phyloP scores from a whole-genome alignment of 495 filamentous ascomycete genomes.

The Polyplosphaeria fusca region DNA sequence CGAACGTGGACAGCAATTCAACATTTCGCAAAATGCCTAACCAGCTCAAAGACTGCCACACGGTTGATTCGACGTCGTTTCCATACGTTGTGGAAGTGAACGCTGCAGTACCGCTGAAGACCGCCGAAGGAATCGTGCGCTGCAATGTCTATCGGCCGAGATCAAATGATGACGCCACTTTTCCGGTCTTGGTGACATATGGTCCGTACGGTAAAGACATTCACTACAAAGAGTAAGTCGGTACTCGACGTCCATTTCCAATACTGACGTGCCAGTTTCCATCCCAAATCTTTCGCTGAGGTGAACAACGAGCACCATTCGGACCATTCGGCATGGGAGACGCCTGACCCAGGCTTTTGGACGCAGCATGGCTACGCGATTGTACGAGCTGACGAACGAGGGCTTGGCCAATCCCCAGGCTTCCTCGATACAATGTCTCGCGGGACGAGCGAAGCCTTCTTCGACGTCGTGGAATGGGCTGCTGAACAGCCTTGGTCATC shows the following conservation, averaged over 20 bases:
- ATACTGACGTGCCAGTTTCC: conserved; percentile 39
- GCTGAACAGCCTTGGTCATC: conserved; percentile 59
- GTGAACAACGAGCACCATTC: conserved; percentile 49
- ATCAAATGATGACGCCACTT: conserved; percentile 25
- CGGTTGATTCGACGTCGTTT: conserved; percentile 32
- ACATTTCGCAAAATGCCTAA: conserved; percentile 10
- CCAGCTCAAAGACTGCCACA: conserved; percentile 38
- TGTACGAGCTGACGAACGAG: conserved; percentile 59
- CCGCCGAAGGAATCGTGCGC: conserved; percentile 26
- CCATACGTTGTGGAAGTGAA: conserved; percentile 45
- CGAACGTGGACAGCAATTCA: too few species aligned
- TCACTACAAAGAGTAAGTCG: conserved; percentile 44
- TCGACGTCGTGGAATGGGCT: conserved; percentile 63
- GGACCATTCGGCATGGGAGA: conserved; percentile 58
- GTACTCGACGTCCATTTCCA: background rate
- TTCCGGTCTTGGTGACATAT: conserved; percentile 55
- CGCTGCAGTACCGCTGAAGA: conserved; percentile 37
- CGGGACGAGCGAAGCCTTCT: conserved; percentile 57
- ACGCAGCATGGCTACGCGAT: conserved; percentile 59
- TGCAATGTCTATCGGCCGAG: conserved; percentile 40
- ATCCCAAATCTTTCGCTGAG: conserved; percentile 47
- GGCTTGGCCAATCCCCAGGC: conserved; percentile 57
- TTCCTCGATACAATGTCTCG: conserved; percentile 59
- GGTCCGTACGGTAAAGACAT: conserved; percentile 67
- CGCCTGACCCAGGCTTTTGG: conserved; percentile 62